Evolutionary conservation across 495 filamentous ascomycete genomes (phyloP), one percentile per base, ranked within the genome.

Genomic region (Aspergillus cavernicola): DNA sequence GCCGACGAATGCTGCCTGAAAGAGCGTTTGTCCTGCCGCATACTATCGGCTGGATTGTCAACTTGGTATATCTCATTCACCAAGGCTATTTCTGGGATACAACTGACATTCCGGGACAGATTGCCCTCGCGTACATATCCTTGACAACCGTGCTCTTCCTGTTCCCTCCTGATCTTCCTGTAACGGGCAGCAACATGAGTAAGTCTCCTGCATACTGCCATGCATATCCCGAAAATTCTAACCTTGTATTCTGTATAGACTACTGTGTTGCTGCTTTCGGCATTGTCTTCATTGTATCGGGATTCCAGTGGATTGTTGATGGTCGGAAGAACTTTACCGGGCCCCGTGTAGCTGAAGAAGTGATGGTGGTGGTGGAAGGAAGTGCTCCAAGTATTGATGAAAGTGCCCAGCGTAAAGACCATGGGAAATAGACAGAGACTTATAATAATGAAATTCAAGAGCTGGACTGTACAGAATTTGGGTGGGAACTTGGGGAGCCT

Each of bases 141-240:
- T 63, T 89, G 6, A 89, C 85, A 1, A 89, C 85, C 0, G 80
- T 90, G 7, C 73, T 92, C 0, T 92, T 90, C 64, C 75, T 90
- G 13, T 87, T 92, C 67, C 88, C 88, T 4, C 87, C 88, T 0
- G 74, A 70, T 3, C 55, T 88, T 2, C 86, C 85, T 2, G 82
- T 83, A 0, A 85, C 81, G 0, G 82, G 77, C 7, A 81, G 74
- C 53, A 89, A 82, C 67, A 89, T 92, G 87, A 90, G 79, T 82
- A 74, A 61, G 76, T 19, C 31, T 16, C 12, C 35, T 28, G 29
- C 16, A 22, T 16, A n/a, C n/a, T n/a, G n/a, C n/a, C n/a, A n/a
- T n/a, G n/a, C n/a, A n/a, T n/a, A n/a, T n/a, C n/a, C n/a, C n/a
- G n/a, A n/a, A n/a, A n/a, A n/a, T n/a, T n/a, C n/a, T n/a, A n/a